Evolutionary conservation across 345 rosid genomes (phyloP).

Genomic region (Gossypium rotundifolium): DNA sequence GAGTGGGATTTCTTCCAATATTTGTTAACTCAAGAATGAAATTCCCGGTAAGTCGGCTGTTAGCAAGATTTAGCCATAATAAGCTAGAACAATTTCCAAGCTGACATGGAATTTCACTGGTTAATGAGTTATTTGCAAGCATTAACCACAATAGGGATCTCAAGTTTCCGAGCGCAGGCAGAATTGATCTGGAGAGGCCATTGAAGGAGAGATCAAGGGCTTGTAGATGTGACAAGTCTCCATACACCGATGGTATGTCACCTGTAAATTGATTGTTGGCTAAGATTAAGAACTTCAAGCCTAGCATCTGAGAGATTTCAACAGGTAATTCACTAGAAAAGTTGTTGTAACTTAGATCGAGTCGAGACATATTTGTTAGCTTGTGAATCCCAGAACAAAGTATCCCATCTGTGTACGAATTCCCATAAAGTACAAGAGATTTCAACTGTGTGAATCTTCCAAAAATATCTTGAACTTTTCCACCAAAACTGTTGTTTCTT

Average conservation of each 20-base stretch:
- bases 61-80: constrained; percentile 81
- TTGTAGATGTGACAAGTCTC: constrained; percentile 50
- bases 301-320: constrained; percentile 41
- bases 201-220: constrained; percentile 85
- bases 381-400: constrained; percentile 34
- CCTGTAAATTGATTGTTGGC: constrained; percentile 61
- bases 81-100: constrained; percentile 75
- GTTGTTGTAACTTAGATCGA: constrained; percentile 54
- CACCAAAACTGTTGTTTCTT: constrained; percentile 62
- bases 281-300: constrained; percentile 56
- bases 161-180: constrained; percentile 56
- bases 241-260: constrained; percentile 59
- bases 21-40: constrained; percentile 53
- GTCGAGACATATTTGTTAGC: too few species aligned
- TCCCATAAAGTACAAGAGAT: constrained; percentile 49
- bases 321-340: constrained; percentile 58
- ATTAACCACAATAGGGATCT: constrained; percentile 74
- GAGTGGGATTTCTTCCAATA: constrained; percentile 47
- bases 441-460: constrained; percentile 60
- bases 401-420: constrained; percentile 54
- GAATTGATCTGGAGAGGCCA: constrained; percentile 49
- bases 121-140: constrained; percentile 69
- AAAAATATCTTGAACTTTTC: constrained; percentile 54
- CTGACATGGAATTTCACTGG: constrained; percentile 56
- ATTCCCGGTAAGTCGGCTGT: constrained; percentile 58